Conservation (phyloP, 345 rosid genomes). For the Lumnitzera littorea region DNA sequence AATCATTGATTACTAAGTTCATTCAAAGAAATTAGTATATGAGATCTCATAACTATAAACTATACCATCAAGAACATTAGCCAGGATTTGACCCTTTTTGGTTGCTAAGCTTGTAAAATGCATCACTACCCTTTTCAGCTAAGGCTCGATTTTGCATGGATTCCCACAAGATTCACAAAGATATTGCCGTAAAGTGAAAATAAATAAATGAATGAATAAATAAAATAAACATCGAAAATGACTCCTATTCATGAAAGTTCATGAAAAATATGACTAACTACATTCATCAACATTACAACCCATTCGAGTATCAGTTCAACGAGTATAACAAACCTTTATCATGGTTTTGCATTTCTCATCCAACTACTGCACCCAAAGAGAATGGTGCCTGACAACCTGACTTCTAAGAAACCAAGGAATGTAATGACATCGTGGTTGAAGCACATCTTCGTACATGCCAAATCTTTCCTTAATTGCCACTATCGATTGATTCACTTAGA, state of each 20-base stretch:
- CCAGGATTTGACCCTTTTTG: constrained; percentile 31
- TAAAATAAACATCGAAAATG: background rate
- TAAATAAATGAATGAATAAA: too few species aligned
- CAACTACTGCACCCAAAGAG: constrained; percentile 34
- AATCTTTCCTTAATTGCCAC: constrained; percentile 35
- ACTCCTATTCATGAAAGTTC: background rate
- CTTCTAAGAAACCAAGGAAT: constrained; percentile 36
- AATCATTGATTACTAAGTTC: constrained; percentile 4
- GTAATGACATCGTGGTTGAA: constrained; percentile 37
- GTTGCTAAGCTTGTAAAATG: constrained; percentile 35
- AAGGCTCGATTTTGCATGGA: constrained; percentile 35
- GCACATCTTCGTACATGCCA: constrained; percentile 30
- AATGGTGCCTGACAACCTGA: constrained; percentile 24
- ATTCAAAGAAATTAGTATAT: background rate
- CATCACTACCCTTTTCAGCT: constrained; percentile 29
- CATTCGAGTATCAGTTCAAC: too few species aligned
- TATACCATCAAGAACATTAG: constrained; percentile 41
- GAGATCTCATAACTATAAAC: background rate
- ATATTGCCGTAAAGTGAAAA: constrained; percentile 27
- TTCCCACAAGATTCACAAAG: constrained; percentile 37
- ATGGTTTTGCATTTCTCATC: constrained; percentile 37
- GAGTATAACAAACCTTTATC: constrained; percentile 24
- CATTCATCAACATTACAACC: too few species aligned
- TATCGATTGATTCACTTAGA: constrained; percentile 31
- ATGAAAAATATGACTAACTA: too few species aligned